A percentile compares a stretch with the other conserved stretches of the same genome.
Conservation (phyloP, 176 grass and related monocot genomes). For the Ananas comosus region DNA sequence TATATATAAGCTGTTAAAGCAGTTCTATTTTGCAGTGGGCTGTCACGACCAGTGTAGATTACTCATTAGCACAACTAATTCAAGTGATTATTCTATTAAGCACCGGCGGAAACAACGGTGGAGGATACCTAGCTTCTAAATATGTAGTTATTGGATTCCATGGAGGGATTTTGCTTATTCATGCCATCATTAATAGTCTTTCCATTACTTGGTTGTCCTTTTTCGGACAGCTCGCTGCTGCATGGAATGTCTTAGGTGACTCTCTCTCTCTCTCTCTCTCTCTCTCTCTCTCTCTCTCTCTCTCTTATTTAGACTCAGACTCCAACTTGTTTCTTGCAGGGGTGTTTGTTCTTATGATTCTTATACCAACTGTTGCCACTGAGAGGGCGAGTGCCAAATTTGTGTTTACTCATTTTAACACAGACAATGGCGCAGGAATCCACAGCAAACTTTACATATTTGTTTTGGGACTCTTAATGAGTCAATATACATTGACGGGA, state of each 20-base stretch:
- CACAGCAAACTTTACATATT: constrained; percentile 79
- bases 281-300: constrained; percentile 8
- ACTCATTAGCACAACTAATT: constrained; percentile 75
- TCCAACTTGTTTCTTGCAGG: constrained; percentile 21
- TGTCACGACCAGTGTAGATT: constrained; percentile 85
- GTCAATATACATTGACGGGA: constrained; percentile 72
- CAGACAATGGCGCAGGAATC: constrained; percentile 59
- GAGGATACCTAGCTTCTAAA: constrained; percentile 84
- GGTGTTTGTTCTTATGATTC: constrained; percentile 71
- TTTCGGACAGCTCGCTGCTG: constrained; percentile 75
- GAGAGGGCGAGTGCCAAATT: constrained; percentile 71
- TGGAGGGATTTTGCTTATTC: constrained; percentile 62
- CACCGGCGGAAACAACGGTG: constrained; percentile 66
- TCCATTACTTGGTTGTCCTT: constrained; percentile 69
- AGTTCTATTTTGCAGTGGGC: constrained; percentile 60
- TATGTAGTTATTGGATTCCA: constrained; percentile 81
- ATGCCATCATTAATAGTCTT: constrained; percentile 87
- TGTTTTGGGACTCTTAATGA: constrained; percentile 79
- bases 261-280: not conserved
- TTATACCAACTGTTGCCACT: constrained; percentile 62
- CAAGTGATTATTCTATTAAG: constrained; percentile 84
- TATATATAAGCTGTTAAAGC: constrained; percentile 11
- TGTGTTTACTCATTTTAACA: constrained; percentile 89
- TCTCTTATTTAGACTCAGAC: not conserved
- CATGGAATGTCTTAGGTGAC: constrained; percentile 80